Evolutionary conservation across 23 red algal species (phyloP).

Genomic region (Gracilaria domingensis): DNA sequence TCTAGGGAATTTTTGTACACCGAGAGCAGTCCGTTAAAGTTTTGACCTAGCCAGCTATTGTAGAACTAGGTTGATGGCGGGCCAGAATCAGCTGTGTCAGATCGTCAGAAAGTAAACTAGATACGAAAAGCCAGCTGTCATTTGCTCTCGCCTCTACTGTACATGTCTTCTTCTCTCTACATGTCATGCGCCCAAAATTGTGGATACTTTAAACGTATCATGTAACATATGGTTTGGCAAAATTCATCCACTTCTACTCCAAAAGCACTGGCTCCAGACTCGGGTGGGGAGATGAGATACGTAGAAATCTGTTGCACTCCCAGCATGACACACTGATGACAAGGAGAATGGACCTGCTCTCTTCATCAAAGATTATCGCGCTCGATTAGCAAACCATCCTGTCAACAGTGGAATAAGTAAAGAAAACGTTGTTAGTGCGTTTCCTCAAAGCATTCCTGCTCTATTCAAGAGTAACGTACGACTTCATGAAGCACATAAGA

Average conservation of each 20-base stretch:
- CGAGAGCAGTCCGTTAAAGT: too few relatives aligned
- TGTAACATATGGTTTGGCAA: too few relatives aligned
- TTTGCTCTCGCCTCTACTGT: not conserved
- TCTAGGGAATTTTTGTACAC: too few relatives aligned
- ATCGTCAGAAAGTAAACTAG: not conserved
- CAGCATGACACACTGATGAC: not conserved
- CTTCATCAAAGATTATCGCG: conserved; percentile 9
- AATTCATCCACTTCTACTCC: not conserved
- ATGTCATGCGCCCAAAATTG: too few relatives aligned
- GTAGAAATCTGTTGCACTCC: not conserved
- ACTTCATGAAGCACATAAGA: conserved; percentile 68
- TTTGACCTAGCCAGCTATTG: too few relatives aligned
- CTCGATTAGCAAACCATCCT: conserved; percentile 19
- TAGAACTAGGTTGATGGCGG: too few relatives aligned
- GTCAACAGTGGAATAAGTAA: not conserved
- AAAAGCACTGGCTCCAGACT: too few relatives aligned
- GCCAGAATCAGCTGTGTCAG: not conserved
- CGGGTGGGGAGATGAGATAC: not conserved
- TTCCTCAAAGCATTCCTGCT: not conserved
- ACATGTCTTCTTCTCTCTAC: too few relatives aligned
- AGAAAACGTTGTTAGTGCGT: not conserved
- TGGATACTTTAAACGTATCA: too few relatives aligned
- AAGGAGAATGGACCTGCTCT: not conserved
- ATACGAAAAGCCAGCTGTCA: not conserved
- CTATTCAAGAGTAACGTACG: not conserved